Conservation (phyloP, 169 alveolate species). For the Perkinsus olseni region DNA sequence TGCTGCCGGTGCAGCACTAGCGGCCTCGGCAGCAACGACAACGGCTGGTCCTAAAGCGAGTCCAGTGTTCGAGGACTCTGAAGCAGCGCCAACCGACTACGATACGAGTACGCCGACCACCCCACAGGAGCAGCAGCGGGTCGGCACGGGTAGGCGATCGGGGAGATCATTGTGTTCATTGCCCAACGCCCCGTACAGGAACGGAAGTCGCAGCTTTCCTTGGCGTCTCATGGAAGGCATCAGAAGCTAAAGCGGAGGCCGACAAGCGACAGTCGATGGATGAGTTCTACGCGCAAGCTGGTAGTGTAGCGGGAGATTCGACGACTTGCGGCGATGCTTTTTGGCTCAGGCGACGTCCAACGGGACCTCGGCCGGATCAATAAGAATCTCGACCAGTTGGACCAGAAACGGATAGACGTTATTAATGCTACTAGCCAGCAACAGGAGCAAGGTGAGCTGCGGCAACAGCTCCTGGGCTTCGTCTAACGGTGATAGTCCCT, state of each 20-base stretch:
- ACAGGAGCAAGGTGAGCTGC: neutral
- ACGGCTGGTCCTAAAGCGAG: neutral
- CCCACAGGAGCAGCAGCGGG: neutral
- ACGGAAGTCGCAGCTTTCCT: neutral
- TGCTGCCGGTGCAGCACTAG: neutral
- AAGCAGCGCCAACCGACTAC: neutral
- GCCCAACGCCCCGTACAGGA: neutral
- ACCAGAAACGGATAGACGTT: neutral
- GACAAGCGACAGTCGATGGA: neutral
- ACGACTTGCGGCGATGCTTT: neutral
- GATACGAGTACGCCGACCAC: neutral
- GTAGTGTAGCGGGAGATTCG: neutral
- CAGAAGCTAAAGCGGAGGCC: neutral
- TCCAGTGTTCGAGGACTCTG: neutral
- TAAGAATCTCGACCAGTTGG: neutral
- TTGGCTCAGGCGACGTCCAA: neutral
- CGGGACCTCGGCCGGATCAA: neutral
- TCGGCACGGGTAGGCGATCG: neutral
- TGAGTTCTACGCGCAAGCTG: neutral
- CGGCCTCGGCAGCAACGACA: neutral
- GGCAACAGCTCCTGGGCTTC: neutral
- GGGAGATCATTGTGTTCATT: neutral
- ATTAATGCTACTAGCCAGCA: neutral
- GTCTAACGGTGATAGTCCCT: neutral
- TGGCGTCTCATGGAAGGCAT: neutral